Base-by-base conservation (phyloP, 768 basidiomycete genomes). In the Amanita phalloides region DNA sequence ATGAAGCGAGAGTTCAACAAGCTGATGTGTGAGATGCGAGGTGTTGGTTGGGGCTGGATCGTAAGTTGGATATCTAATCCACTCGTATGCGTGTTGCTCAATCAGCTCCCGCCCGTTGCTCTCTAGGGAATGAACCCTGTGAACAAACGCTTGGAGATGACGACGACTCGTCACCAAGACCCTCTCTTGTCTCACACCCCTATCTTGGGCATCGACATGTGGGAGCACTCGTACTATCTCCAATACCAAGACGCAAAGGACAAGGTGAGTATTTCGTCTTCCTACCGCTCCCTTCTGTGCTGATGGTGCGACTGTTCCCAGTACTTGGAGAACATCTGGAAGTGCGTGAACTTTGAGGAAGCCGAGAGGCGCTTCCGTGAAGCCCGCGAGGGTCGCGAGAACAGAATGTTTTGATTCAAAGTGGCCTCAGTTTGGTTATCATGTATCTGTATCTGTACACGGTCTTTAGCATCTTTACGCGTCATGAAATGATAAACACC, bases 191-290 rank as follows among this genome's bases (percentile, higher is more conserved):
- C 70, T 43, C 84, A 81, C 62, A 68, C 79, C 50, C 90, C 92
- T 50, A 77, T 96, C 71, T 87, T 94, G 57, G 91, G 92, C 39
- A 84, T 96, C 58, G 92, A 94, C 57, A 81, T 94, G 63, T 95
- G 92, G 92, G 91, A 95, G 71, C 92, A 94, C 64, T 89, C 90
- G 47, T 90, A 92, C 74, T 97, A 95, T 73, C 79, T 95, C 60
- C 91, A 97, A 67, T 96, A 97, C 73, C 81, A 86, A 68, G 95
- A 95, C 70, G 90, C 91, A 64, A 95, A 95, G 77, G 80, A 69
- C 51, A 87, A 95, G 60, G 92, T 94, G 61, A 67, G 92, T 33
- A 20, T 35, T 78, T 9, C 37, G 7, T 23, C 13, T 33, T 8
- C 30, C 35, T 46, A 32, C 26, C 6, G 39, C 8, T 8, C n/a